Evolutionary conservation across 2,329 filamentous ascomycete genomes (phyloP).

Genomic region (Dothistroma pini): DNA sequence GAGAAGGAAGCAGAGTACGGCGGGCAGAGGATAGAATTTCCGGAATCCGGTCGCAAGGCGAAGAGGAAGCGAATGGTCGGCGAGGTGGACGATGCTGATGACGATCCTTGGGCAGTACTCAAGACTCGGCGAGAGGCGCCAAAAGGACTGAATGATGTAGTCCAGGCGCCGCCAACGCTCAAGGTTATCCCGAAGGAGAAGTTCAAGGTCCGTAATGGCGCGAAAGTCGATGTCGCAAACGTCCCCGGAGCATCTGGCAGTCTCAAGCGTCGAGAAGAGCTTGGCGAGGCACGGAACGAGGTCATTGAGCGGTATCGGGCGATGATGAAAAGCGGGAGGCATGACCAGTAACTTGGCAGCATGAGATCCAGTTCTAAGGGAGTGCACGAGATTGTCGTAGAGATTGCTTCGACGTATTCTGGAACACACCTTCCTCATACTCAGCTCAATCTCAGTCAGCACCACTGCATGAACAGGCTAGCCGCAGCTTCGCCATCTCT

Average conservation of each 20-base stretch:
- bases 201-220: constrained; percentile 62
- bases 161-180: constrained; percentile 71
- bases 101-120: constrained; percentile 75
- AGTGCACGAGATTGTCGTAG: not conserved
- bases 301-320: constrained; percentile 72
- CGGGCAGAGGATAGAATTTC: constrained; percentile 60
- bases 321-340: constrained; percentile 54
- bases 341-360: constrained; percentile 2
- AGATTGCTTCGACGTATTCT: not conserved
- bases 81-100: constrained; percentile 50
- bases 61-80: constrained; percentile 44
- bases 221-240: constrained; percentile 63
- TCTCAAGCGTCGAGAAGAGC: constrained; percentile 67
- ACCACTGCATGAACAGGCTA: no score
- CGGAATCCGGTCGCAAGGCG: constrained; percentile 50
- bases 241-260: constrained; percentile 68
- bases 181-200: constrained; percentile 59
- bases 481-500: no score
- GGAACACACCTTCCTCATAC: not conserved
- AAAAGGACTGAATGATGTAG: constrained; percentile 55
- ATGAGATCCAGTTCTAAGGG: not conserved
- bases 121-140: constrained; percentile 61
- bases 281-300: constrained; percentile 63
- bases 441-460: no score
- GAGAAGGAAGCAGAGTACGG: constrained; percentile 61